Percentiles rank a stretch among this genome's conserved stretches.
Evolutionary conservation across 768 basidiomycete species (phyloP).

Genomic region (Pulveroboletus sp.): DNA sequence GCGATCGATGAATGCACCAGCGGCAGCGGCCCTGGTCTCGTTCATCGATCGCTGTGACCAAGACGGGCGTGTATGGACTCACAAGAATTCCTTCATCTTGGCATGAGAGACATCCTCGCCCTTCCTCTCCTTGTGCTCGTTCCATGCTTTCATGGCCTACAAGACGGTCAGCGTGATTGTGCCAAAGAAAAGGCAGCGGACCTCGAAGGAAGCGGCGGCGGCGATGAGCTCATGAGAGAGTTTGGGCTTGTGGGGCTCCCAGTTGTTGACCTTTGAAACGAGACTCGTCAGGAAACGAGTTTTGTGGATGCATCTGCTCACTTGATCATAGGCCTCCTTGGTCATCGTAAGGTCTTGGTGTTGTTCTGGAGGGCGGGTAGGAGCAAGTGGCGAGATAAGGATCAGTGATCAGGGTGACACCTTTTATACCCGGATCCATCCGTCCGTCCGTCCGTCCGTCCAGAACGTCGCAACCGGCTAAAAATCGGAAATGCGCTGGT

Average conservation of each 20-base stretch:
- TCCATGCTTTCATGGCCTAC: constrained; percentile 61
- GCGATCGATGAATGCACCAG: constrained; percentile 50
- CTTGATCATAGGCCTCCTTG: constrained; percentile 16
- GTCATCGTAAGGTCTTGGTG: constrained; percentile 10
- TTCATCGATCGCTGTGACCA: background rate
- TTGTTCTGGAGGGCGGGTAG: background rate
- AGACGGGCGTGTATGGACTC: constrained; percentile 32
- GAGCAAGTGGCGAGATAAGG: constrained; percentile 4
- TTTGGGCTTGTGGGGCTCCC: constrained; percentile 48
- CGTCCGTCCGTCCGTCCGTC: background rate
- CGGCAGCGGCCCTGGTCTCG: constrained; percentile 45
- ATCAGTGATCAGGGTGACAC: background rate
- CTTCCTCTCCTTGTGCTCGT: constrained; percentile 45
- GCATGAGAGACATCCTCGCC: constrained; percentile 49
- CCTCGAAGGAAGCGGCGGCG: constrained; percentile 63
- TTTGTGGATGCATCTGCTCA: constrained; percentile 3
- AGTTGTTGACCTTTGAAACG: constrained; percentile 36
- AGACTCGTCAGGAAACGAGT: background rate
- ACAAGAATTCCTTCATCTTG: constrained; percentile 46
- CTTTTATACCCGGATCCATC: constrained; percentile 15
- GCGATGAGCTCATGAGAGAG: constrained; percentile 66
- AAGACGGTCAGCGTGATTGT: background rate
- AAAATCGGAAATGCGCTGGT: constrained; percentile 1
- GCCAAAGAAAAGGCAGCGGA: constrained; percentile 13
- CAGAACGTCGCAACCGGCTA: background rate